Evolutionary conservation across 805 yeast genomes (phyloP).

Genomic region (Barnettozyma sucrosica): DNA sequence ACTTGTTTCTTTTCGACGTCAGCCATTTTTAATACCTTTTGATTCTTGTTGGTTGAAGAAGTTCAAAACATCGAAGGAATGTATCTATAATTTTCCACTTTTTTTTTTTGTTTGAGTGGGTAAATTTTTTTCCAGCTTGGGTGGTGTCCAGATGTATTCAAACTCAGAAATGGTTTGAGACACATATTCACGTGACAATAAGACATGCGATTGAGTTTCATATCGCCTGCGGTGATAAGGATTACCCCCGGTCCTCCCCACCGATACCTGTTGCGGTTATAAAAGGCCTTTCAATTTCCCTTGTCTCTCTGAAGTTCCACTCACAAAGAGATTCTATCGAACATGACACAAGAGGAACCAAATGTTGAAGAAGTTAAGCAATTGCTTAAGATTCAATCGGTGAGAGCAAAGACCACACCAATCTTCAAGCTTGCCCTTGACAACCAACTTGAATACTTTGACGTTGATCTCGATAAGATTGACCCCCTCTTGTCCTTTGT

Average conservation of each 20-base stretch:
- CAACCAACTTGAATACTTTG: conserved; percentile 36
- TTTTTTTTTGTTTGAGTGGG: conserved; percentile 3
- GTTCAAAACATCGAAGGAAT: neutral
- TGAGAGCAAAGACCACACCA: conserved; percentile 44
- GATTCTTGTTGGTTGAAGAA: conserved; percentile 24
- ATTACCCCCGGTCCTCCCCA: neutral
- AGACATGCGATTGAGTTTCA: too few relatives aligned
- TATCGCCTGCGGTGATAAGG: conserved; percentile 8
- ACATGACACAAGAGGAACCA: conserved; percentile 4
- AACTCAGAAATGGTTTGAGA: neutral
- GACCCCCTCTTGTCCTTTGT: conserved; percentile 41
- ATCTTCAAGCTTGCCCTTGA: conserved; percentile 37
- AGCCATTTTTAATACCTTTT: conserved; percentile 60
- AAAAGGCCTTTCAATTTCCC: neutral
- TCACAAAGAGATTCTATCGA: neutral
- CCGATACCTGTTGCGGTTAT: neutral
- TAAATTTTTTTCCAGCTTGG: conserved; percentile 13
- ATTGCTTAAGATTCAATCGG: conserved; percentile 46
- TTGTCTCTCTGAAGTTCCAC: neutral
- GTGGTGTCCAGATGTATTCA: neutral
- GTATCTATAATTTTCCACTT: conserved; percentile 12
- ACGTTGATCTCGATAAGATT: conserved; percentile 39
- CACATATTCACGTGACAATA: neutral
- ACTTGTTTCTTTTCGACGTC: conserved; percentile 80
- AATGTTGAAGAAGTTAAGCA: conserved; percentile 22